A percentile compares a stretch with the other conserved stretches of the same genome.
phyloP scores from a whole-genome alignment of 805 yeast species.

The Geotrichum ghanense region DNA sequence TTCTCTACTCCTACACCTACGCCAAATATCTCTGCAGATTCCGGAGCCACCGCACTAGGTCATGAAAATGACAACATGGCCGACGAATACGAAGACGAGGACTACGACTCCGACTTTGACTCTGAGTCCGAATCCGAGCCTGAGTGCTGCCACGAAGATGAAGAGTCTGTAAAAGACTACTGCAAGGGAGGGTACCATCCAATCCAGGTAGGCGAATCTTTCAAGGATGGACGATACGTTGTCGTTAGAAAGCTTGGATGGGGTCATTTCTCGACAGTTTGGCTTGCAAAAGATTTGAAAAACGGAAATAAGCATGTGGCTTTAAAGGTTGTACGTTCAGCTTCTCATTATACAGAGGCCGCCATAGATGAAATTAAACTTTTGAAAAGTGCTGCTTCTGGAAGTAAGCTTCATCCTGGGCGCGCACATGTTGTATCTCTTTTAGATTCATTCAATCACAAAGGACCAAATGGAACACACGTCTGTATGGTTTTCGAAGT shows the following conservation, averaged over 20 bases:
- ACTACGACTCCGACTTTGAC: conserved; percentile 2
- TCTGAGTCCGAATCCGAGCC: conserved; percentile 3
- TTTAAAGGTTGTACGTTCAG: conserved; percentile 85
- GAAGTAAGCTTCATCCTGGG: conserved; percentile 64
- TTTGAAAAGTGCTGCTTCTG: conserved; percentile 48
- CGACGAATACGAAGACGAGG: conserved; percentile 4
- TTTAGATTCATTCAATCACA: conserved; percentile 73
- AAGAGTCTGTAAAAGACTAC: conserved; percentile 80
- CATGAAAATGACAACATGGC: background rate
- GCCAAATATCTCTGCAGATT: background rate
- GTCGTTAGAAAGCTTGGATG: conserved; percentile 89
- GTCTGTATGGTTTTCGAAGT: conserved; percentile 97
- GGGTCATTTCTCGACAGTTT: conserved; percentile 97
- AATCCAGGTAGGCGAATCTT: conserved; percentile 75
- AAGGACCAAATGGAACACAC: conserved; percentile 87
- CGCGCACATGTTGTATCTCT: conserved; percentile 70
- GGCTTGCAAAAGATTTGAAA: conserved; percentile 66
- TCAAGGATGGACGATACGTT: conserved; percentile 63
- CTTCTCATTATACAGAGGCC: conserved; percentile 83
- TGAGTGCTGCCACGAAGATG: conserved; percentile 25
- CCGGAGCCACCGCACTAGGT: background rate
- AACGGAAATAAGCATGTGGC: conserved; percentile 68
- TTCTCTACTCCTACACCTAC: background rate
- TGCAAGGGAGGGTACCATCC: conserved; percentile 95
- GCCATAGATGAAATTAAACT: conserved; percentile 88